Evolutionary conservation across 1,139 yeast genomes (phyloP), one percentile per base, ranked within the genome.

Genomic region (Suhomyces choctaworum): DNA sequence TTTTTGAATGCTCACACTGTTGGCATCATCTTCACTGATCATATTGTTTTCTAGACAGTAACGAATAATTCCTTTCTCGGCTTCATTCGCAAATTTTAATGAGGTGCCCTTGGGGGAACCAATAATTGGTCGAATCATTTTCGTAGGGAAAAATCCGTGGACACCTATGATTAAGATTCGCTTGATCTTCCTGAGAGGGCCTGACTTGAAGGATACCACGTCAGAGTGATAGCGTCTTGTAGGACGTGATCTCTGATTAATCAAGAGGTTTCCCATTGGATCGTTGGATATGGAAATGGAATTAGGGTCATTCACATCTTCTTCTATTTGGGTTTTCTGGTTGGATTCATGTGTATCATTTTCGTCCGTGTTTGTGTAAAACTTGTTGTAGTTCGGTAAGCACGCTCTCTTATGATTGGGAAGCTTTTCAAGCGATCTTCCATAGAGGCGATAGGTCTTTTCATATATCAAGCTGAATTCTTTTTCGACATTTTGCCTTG

Each of bases 91-190:
- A 61, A 89, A 89, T 55, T 83, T 82, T 36, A 82, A 71, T 0
- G 97, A 88, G 0, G 97, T 89, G 0, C 97, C 97, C 11, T 94
- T 88, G 4, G 97, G 97, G 40, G 88, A 88, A 2, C 97, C 97
- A 36, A 89, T 81, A 17, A 92, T 55, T 1, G 96, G 89, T 35
- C 97, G 68, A 2, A 92, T 73, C 75, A 88, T 81, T 45, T 74
- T 78, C 2, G 90, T 83, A 0, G 98, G 97, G 62, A 92, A 88
- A 52, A 90, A 92, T 1, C 97, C 97, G 63, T 92, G 97, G 1
- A 92, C 90, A 0, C 98, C 97, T 43, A 92, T 79, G 21, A 92
- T 84, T 27, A 92, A 73, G 1, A 82, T 82, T 40, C 79, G 76
- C 38, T 61, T 64, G 30, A 71, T 64, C 34, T 58, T 67, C 11